phyloP scores from a whole-genome alignment of 805 yeast genomes.

The Candida broadrunensis region DNA sequence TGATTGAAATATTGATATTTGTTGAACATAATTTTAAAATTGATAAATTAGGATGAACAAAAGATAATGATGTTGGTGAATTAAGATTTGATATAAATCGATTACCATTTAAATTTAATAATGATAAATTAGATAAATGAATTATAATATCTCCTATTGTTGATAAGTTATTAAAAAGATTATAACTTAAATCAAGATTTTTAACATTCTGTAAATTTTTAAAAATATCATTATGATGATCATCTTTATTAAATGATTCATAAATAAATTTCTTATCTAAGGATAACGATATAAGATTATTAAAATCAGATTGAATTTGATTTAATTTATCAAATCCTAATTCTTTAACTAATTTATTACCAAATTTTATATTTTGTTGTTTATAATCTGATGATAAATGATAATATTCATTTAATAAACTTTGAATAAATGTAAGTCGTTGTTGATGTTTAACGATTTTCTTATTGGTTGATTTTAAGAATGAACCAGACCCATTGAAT shows the following conservation, averaged over 20 bases:
- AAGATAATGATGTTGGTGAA: too few relatives aligned
- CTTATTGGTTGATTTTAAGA: slow-evolving; percentile 46
- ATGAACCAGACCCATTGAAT: slow-evolving; percentile 56
- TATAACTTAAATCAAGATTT: slow-evolving; percentile 58
- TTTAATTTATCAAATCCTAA: slow-evolving; percentile 64
- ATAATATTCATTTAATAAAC: slow-evolving; percentile 33
- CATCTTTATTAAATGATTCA: slow-evolving; percentile 8
- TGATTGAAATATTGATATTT: slow-evolving; percentile 9
- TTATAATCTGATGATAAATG: slow-evolving; percentile 17
- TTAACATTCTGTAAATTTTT: slow-evolving; percentile 16
- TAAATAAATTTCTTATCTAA: slow-evolving; percentile 43
- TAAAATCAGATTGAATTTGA: slow-evolving; percentile 45
- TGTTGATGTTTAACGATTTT: slow-evolving; percentile 23
- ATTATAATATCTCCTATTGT: slow-evolving; percentile 36
- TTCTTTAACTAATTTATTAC: slow-evolving; percentile 56
- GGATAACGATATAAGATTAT: slow-evolving; percentile 45
- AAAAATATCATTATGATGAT: slow-evolving; percentile 1
- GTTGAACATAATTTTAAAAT: slow-evolving; percentile 27
- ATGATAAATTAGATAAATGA: slow-evolving; percentile 32
- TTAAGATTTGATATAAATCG: slow-evolving; percentile 20
- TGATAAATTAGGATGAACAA: slow-evolving; percentile 9
- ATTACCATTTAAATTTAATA: slow-evolving; percentile 56
- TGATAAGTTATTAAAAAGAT: slow-evolving; percentile 45
- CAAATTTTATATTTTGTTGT: slow-evolving; percentile 41
- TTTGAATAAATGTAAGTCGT: slow-evolving; percentile 39